Evolutionary conservation across 2,329 filamentous ascomycete species (phyloP).

Genomic region (Dissoconium aciculare): DNA sequence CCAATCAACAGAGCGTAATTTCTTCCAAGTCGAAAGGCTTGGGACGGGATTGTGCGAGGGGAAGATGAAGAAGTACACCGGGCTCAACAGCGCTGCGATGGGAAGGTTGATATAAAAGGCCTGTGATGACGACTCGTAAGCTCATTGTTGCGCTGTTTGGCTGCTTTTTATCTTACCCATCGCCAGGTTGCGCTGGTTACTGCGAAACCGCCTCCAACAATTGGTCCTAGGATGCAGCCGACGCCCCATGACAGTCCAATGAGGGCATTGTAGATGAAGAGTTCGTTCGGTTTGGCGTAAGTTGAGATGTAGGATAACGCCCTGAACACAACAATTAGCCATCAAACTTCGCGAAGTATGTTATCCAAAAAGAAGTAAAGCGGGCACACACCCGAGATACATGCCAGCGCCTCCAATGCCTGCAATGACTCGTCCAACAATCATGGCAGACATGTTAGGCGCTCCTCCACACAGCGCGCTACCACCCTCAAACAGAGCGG

Average conservation of each 20-base stretch:
- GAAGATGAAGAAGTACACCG: slow-evolving; percentile 32
- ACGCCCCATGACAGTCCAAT: slow-evolving; percentile 17
- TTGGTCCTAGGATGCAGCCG: slow-evolving; percentile 18
- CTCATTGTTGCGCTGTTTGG: not conserved
- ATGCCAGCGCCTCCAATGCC: slow-evolving; percentile 22
- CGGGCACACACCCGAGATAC: slow-evolving; percentile 16
- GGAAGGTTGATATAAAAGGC: slow-evolving; percentile 43
- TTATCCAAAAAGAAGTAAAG: too few species aligned
- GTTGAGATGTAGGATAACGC: slow-evolving; percentile 4
- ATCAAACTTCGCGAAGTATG: too few species aligned
- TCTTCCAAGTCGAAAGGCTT: not conserved
- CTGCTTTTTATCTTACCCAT: slow-evolving; percentile 12
- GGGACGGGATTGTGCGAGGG: slow-evolving; percentile 14
- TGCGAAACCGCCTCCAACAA: slow-evolving; percentile 22
- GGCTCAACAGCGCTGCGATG: slow-evolving; percentile 29
- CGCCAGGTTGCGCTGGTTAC: slow-evolving; percentile 18
- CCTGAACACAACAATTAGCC: too few species aligned
- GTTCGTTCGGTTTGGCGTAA: slow-evolving; percentile 6
- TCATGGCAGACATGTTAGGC: slow-evolving; percentile 19
- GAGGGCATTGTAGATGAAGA: slow-evolving; percentile 3
- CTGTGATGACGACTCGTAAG: not conserved
- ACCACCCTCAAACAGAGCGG: slow-evolving; percentile 18
- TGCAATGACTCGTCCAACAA: slow-evolving; percentile 22
- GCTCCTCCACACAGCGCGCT: slow-evolving; percentile 23
- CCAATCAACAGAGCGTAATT: slow-evolving; percentile 21